Percentiles rank a stretch among this genome's conserved stretches.
phyloP scores from a whole-genome alignment of 805 yeast genomes.

The Metschnikowia anglica region DNA sequence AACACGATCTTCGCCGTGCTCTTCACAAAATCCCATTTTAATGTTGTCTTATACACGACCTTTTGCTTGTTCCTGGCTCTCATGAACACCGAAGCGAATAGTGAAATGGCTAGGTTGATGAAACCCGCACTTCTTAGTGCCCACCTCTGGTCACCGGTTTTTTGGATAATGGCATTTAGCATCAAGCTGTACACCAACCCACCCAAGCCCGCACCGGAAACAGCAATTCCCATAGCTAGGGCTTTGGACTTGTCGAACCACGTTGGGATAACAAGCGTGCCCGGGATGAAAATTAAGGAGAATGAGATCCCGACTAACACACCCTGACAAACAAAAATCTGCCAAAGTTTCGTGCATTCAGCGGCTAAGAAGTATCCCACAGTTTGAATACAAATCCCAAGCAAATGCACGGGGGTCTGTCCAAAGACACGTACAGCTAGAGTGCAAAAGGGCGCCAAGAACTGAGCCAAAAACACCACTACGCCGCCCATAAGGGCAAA shows the following conservation, averaged over 20 bases:
- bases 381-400: conserved; percentile 54
- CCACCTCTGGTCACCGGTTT: conserved; percentile 45
- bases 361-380: conserved; percentile 60
- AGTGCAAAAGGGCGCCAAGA: conserved; percentile 50
- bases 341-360: conserved; percentile 59
- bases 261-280: conserved; percentile 60
- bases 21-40: conserved; percentile 21
- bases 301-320: conserved; percentile 55
- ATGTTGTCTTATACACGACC: conserved; percentile 25
- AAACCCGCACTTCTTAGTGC: conserved; percentile 42
- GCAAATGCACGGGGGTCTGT: conserved; percentile 43
- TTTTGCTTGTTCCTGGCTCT: conserved; percentile 43
- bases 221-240: conserved; percentile 49
- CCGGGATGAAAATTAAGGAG: conserved; percentile 59
- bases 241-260: conserved; percentile 69
- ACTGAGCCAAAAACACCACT: conserved; percentile 60
- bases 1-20: conserved; percentile 36
- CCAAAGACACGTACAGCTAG: conserved; percentile 49
- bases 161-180: conserved; percentile 38
- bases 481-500: conserved; percentile 71
- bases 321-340: conserved; percentile 67
- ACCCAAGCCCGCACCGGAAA: conserved; percentile 52
- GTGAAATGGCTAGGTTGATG: conserved; percentile 30
- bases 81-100: conserved; percentile 42
- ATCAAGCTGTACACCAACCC: conserved; percentile 49